These are phyloP conservation scores for Drechmeria coniospora DNA, from an alignment of 2,329 filamentous ascomycete genomes.

Conservation along the genomic window DNA sequence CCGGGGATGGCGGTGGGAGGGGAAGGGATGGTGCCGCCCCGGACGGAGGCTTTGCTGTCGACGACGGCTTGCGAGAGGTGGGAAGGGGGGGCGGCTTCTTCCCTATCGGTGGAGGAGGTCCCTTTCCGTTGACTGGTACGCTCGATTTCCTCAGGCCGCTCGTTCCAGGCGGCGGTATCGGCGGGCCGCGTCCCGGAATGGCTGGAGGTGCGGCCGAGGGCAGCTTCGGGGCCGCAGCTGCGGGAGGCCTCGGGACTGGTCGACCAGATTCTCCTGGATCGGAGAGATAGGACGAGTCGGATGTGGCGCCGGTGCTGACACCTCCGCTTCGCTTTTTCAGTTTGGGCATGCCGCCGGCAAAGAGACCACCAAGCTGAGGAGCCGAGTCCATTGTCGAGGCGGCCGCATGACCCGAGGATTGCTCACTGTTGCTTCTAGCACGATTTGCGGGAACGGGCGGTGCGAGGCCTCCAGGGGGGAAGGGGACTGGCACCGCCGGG, in stretches of 20 bases:
- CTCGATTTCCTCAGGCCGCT: slow-evolving; percentile 44
- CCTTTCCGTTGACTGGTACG: slow-evolving; percentile 11
- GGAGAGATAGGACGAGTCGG: slow-evolving; percentile 58
- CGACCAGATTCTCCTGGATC: slow-evolving; percentile 43
- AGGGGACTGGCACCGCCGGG: slow-evolving; percentile 66
- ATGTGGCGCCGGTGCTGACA: slow-evolving; percentile 47
- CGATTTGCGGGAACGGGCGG: slow-evolving; percentile 58
- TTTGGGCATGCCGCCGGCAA: slow-evolving; percentile 92
- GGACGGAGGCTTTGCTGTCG: slow-evolving; percentile 14
- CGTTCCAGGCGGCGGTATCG: slow-evolving; percentile 26
- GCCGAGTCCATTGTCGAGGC: slow-evolving; percentile 37
- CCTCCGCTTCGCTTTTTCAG: slow-evolving; percentile 74
- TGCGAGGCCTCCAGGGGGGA: slow-evolving; percentile 51
- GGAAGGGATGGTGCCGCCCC: slow-evolving; percentile 20
- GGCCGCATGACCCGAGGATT: slow-evolving; percentile 31
- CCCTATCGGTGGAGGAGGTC: slow-evolving; percentile 61
- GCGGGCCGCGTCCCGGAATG: slow-evolving; percentile 31
- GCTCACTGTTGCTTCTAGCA: slow-evolving; percentile 73
- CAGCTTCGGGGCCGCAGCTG: slow-evolving; percentile 39
- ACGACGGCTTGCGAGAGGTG: slow-evolving; percentile 41
- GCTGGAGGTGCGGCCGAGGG: slow-evolving; percentile 44
- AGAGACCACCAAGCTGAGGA: slow-evolving; percentile 74
- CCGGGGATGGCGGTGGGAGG: slow-evolving; percentile 20
- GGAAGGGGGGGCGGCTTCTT: slow-evolving; percentile 58
- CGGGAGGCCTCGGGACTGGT: slow-evolving; percentile 29